Percentiles rank a stretch among this genome's conserved stretches.
Evolutionary conservation across 257 asterid species (phyloP).

Genomic region (Fraxinus americana): DNA sequence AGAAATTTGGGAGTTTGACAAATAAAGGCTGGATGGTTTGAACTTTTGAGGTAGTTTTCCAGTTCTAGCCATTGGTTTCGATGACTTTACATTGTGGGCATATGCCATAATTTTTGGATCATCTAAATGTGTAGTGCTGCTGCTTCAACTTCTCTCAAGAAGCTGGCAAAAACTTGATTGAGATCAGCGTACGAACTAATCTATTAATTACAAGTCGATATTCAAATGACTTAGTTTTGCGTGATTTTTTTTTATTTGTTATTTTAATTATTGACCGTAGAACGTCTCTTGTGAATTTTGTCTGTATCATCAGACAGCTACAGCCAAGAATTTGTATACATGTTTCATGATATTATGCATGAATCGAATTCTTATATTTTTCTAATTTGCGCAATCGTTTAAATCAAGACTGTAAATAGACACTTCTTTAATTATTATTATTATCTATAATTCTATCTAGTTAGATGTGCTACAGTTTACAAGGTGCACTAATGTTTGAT

Average conservation of each 20-base stretch:
- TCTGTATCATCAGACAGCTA: background rate
- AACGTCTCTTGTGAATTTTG: background rate
- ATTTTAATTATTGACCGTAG: too few relatives aligned
- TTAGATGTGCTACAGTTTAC: too few relatives aligned
- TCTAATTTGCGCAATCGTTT: too few relatives aligned
- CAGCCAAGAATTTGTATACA: too few relatives aligned
- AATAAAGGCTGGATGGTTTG: slow-evolving; percentile 27
- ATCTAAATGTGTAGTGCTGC: background rate
- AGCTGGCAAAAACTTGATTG: background rate
- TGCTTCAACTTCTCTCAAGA: background rate
- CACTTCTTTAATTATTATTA: too few relatives aligned
- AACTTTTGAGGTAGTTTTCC: background rate
- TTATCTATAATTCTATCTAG: too few relatives aligned
- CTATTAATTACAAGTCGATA: background rate
- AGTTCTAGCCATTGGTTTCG: background rate
- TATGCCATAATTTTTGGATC: background rate
- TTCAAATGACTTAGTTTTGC: background rate
- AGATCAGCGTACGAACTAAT: background rate
- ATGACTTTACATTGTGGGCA: slow-evolving; percentile 5
- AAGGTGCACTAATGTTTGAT: too few relatives aligned
- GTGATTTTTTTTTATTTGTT: too few relatives aligned
- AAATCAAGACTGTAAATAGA: too few relatives aligned
- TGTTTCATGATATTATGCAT: too few relatives aligned
- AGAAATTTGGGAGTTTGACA: slow-evolving; percentile 82
- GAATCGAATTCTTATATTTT: too few relatives aligned